Evolutionary conservation across 768 basidiomycete genomes (phyloP), one percentile per base, ranked within the genome.

Genomic region (Boletus rex-veris): DNA sequence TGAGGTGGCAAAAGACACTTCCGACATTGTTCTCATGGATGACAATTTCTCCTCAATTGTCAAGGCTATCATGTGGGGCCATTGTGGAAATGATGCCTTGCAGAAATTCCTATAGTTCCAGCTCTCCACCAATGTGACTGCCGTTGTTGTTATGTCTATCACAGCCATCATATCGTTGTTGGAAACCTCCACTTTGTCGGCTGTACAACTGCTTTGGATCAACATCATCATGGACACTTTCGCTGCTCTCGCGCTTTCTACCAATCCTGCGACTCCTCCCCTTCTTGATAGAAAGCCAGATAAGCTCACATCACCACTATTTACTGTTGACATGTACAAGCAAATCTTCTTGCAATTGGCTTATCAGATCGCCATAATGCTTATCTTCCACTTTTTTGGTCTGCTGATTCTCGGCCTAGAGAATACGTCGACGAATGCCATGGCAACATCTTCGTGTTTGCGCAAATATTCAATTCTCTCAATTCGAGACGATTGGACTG

Each of bases 191-290:
- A 94, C 92, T n/a, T 76, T 98, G 28, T 87, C 90, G 21, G 96
- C 97, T 31, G 97, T 99, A 1, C 97, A 99, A 68, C 74, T 99
- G 6, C 83, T 99, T 18, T 99, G 97, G 95, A 92, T 98, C 72
- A 98, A 98, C 77, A 88, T 98, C 57, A 95, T 95, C 70, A 96
- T 96, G 94, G 95, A 97, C 68, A 96, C 93, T 2, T 98, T 99
- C 66, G 97, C 97, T 52, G 97, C 97, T 24, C 84, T 98, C 47
- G 96, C 96, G 12, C 83, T 99, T 46, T 96, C 97, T 16, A 98
- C 97, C 24, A 97, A 98, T 70, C 95, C 94, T 9, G 95, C 97
- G 1, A 83, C 86, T 2, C 85, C 85, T 44, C 69, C 76, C 6
- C 80, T 92, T 35, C 83, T 99, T 39, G 79, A 97, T 52, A 86